These are phyloP conservation scores for Micractinium sp. DNA, from an alignment of 139 green algal genomes.

Conservation along the genomic window DNA sequence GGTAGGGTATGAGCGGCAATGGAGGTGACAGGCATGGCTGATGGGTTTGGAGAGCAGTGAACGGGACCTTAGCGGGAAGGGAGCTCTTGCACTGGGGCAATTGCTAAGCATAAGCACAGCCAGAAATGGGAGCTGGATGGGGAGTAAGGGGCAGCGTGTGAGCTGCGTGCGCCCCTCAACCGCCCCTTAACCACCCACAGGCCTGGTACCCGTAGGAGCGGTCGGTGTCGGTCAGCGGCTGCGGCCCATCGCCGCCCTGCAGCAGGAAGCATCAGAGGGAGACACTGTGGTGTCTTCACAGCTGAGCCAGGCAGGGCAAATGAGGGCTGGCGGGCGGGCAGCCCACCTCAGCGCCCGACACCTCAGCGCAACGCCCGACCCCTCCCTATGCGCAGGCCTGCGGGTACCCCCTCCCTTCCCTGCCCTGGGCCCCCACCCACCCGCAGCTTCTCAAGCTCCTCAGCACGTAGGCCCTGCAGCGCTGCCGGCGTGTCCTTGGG, in stretches of 20 bases:
- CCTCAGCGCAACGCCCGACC: no score
- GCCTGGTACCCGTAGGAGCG: constrained; percentile 8
- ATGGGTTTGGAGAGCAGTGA: no score
- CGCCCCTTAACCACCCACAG: no score
- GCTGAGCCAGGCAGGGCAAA: background rate
- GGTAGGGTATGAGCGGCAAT: background rate
- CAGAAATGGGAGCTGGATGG: no score
- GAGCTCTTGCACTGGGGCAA: no score
- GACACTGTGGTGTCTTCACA: background rate
- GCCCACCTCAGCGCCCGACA: no score
- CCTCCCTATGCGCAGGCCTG: no score
- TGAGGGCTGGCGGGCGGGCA: background rate
- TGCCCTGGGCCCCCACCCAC: background rate
- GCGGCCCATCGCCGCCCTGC: background rate
- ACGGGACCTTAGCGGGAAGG: no score
- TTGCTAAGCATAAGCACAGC: no score
- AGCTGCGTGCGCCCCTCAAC: no score
- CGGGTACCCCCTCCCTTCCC: no score
- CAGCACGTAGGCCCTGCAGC: background rate
- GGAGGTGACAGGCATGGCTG: background rate
- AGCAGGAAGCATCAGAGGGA: background rate
- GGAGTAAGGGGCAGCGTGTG: no score
- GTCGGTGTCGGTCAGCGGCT: background rate
- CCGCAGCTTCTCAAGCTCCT: background rate
- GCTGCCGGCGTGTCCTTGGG: background rate